These are phyloP conservation scores for Aquanectria penicillioides DNA, from an alignment of 2,329 filamentous ascomycete genomes.

Conservation along the genomic window DNA sequence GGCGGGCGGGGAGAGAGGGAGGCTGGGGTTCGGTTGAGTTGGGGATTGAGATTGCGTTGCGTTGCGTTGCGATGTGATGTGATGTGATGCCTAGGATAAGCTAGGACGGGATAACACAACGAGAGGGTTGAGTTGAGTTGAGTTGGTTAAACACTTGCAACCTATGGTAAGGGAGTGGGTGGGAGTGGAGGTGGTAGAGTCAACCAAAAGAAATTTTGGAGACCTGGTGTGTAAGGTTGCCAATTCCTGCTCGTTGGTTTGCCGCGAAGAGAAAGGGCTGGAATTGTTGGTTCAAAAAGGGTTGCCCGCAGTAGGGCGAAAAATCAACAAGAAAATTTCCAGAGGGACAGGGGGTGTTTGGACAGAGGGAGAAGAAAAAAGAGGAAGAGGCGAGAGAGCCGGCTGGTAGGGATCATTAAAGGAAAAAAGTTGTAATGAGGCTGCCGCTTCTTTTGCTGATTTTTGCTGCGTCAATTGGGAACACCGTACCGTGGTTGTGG, in stretches of 20 bases:
- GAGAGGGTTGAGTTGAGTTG: conserved; percentile 4
- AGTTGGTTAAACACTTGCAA: conserved; percentile 23
- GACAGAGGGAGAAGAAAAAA: background rate
- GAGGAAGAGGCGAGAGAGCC: background rate
- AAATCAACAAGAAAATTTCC: conserved; percentile 15
- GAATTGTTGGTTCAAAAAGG: conserved; percentile 21
- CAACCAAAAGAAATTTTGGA: conserved; percentile 7
- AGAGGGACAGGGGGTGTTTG: conserved; percentile 12
- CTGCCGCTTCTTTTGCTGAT: background rate
- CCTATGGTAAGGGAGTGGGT: too few species aligned
- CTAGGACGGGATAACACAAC: background rate
- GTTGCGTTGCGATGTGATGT: too few species aligned
- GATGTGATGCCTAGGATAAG: conserved; percentile 19
- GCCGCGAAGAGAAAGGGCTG: conserved; percentile 15
- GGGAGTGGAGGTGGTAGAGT: conserved; percentile 8
- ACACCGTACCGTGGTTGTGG: background rate
- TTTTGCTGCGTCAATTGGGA: background rate
- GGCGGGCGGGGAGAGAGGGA: conserved; percentile 2
- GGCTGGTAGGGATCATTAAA: background rate
- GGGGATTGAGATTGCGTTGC: background rate
- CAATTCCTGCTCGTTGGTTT: conserved; percentile 17
- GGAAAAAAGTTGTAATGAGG: background rate
- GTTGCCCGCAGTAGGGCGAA: conserved; percentile 21
- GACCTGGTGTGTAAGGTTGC: conserved; percentile 12
- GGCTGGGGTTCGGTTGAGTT: background rate